Evolutionary conservation across 2,329 filamentous ascomycete genomes (phyloP).

Genomic region (Pseudogymnoascus sp.): DNA sequence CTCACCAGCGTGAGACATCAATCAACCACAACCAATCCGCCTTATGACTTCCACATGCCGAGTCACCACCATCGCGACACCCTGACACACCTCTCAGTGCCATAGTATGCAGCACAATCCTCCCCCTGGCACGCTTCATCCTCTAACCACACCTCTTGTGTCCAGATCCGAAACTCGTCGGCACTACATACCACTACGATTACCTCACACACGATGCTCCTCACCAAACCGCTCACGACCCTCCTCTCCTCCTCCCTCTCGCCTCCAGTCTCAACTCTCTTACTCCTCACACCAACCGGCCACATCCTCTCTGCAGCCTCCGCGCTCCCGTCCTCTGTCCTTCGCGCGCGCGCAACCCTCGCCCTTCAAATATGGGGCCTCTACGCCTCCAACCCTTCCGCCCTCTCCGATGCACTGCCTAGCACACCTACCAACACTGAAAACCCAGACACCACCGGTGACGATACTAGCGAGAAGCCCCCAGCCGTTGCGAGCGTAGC

Average conservation of each 20-base stretch:
- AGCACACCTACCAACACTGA: slow-evolving; percentile 20
- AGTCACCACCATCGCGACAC: not conserved
- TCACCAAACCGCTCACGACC: slow-evolving; percentile 56
- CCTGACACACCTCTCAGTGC: not conserved
- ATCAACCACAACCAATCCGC: slow-evolving; percentile 1
- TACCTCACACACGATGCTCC: slow-evolving; percentile 34
- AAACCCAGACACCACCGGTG: slow-evolving; percentile 22
- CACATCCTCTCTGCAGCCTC: slow-evolving; percentile 58
- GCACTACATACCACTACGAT: slow-evolving; percentile 20
- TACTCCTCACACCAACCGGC: slow-evolving; percentile 52
- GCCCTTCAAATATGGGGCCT: slow-evolving; percentile 55
- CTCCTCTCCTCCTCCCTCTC: slow-evolving; percentile 51
- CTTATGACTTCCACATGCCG: slow-evolving; percentile 3
- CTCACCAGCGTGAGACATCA: slow-evolving; percentile 3
- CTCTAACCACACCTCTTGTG: slow-evolving; percentile 7
- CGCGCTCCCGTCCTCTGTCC: slow-evolving; percentile 44
- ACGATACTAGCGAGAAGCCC: slow-evolving; percentile 19
- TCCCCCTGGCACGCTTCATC: slow-evolving; percentile 19
- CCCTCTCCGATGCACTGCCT: slow-evolving; percentile 37
- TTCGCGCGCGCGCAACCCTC: slow-evolving; percentile 57
- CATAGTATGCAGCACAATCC: not conserved
- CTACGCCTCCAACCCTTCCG: slow-evolving; percentile 39
- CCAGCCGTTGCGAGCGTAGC: slow-evolving; percentile 24
- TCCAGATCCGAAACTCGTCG: slow-evolving; percentile 11
- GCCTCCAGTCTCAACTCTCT: slow-evolving; percentile 49